Conservation (phyloP, 495 filamentous ascomycete species). For the Pyrenula massariospora region DNA sequence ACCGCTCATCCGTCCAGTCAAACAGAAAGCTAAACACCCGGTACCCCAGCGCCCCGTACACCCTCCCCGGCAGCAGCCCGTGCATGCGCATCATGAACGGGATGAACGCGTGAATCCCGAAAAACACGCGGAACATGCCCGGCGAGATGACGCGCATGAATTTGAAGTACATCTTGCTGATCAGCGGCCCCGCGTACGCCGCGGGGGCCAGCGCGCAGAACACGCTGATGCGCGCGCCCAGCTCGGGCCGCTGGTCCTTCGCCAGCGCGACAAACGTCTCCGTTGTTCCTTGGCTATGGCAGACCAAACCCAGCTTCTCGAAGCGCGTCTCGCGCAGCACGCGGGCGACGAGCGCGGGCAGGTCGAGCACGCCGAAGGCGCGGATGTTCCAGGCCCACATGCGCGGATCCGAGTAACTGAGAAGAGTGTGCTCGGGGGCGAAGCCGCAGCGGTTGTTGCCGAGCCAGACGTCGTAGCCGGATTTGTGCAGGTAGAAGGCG, state of each 20-base stretch:
- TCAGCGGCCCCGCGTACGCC: slow-evolving; percentile 78
- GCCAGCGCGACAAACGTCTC: slow-evolving; percentile 82
- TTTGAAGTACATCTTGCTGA: slow-evolving; percentile 81
- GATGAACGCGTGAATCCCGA: slow-evolving; percentile 92
- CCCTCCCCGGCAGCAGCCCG: slow-evolving; percentile 38
- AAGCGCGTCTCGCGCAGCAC: slow-evolving; percentile 78
- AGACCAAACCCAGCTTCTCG: slow-evolving; percentile 68
- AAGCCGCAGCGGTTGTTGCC: slow-evolving; percentile 93
- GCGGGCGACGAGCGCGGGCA: slow-evolving; percentile 77
- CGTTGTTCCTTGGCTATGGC: slow-evolving; percentile 87
- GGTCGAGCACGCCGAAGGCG: slow-evolving; percentile 84
- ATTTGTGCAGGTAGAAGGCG: slow-evolving; percentile 86
- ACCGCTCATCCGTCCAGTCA: slow-evolving; percentile 74
- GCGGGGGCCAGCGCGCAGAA: slow-evolving; percentile 91
- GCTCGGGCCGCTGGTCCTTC: slow-evolving; percentile 82
- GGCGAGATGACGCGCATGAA: slow-evolving; percentile 80
- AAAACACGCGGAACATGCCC: slow-evolving; percentile 63
- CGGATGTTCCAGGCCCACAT: slow-evolving; percentile 98
- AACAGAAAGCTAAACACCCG: slow-evolving; percentile 85
- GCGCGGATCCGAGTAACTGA: slow-evolving; percentile 65
- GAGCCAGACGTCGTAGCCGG: slow-evolving; percentile 93
- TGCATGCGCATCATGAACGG: slow-evolving; percentile 91
- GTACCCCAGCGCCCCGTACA: slow-evolving; percentile 85
- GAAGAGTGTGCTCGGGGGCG: slow-evolving; percentile 56
- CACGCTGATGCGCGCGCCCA: slow-evolving; percentile 74